Evolutionary conservation across 2,329 filamentous ascomycete species (phyloP), one percentile per base, ranked within the genome.

Genomic region (Fusarium illudens): DNA sequence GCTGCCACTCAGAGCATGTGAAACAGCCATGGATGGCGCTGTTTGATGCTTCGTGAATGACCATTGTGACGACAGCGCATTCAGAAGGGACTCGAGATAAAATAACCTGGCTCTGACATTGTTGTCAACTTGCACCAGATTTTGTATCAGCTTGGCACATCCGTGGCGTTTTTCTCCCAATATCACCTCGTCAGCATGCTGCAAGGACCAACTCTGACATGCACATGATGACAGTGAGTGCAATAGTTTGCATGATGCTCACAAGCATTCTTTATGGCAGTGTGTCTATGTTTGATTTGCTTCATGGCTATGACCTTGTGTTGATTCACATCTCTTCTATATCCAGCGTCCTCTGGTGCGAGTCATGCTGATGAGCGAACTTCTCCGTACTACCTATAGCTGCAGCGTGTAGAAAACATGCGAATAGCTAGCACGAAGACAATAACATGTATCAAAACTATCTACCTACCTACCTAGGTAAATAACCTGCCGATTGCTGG

Each of bases 1-100:
- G 48, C 53, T 62, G 62, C 60, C 34, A 34, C 51, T n/a, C 15
- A 36, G 36, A 50, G 52, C 42, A 44, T 58, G 50, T 52, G 54
- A 59, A 57, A 36, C 48, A 51, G 29, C 25, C 42, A 22, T 46
- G n/a, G 42, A 51, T 49, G 42, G 30, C 27, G 50, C 36, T 55
- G 36, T n/a, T 60, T 56, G 51, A 36, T 20, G 39, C 46, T 33
- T 33, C 32, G 15, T 51, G 19, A 11, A 51, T 51, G 48, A 19
- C 6, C 19, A 22, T 33, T 20, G 32, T 33, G 20, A 33, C 19
- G n/a, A 22, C 19, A n/a, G 10, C 30, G 48, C 48, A n/a, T 51
- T 20, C 5, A 22, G 17, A 33, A 34, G 30, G 13, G 48, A 33
- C 19, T 33, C 29, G 48, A 32, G 46, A 33, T 10, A 37, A 37